A percentile compares a stretch with the other conserved stretches of the same genome.
phyloP scores from a whole-genome alignment of 345 rosid species.

The Brassica incana region DNA sequence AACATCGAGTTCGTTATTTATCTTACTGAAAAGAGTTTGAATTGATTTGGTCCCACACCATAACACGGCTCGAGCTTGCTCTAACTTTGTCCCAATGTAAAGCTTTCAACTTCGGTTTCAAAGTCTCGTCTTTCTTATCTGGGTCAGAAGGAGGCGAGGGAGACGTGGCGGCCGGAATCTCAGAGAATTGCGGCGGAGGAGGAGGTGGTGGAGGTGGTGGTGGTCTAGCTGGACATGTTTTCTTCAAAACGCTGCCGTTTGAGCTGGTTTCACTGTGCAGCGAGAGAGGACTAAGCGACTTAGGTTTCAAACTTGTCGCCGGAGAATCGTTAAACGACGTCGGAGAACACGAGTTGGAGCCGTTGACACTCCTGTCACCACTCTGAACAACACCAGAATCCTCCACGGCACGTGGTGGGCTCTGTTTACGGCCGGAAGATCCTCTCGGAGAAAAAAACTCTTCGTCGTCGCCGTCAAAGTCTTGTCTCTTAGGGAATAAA shows the following conservation, averaged over 20 bases:
- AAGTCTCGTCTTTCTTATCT: slow-evolving; percentile 38
- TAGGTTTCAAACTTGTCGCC: slow-evolving; percentile 43
- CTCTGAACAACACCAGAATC: slow-evolving; percentile 41
- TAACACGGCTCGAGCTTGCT: slow-evolving; percentile 82
- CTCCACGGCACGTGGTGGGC: slow-evolving; percentile 14
- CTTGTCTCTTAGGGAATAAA: slow-evolving; percentile 34
- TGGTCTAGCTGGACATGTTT: slow-evolving; percentile 41
- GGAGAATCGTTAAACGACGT: slow-evolving; percentile 47
- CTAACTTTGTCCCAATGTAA: slow-evolving; percentile 98
- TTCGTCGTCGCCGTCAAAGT: slow-evolving; percentile 49
- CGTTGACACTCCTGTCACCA: slow-evolving; percentile 53
- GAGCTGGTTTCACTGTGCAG: slow-evolving; percentile 6
- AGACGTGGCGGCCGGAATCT: slow-evolving; percentile 36
- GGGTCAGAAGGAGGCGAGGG: slow-evolving; percentile 30
- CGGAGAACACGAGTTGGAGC: slow-evolving; percentile 57
- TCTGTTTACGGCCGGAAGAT: slow-evolving; percentile 65
- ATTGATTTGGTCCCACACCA: slow-evolving; percentile 96
- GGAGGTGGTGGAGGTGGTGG: slow-evolving; percentile 67
- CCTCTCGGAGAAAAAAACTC: slow-evolving; percentile 91
- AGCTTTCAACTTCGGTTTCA: slow-evolving; percentile 82
- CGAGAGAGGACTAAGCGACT: slow-evolving; percentile 30
- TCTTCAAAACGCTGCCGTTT: slow-evolving; percentile 17
- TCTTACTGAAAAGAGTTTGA: slow-evolving; percentile 94
- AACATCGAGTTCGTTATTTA: neutral
- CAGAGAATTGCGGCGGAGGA: slow-evolving; percentile 59